Base-by-base conservation (phyloP, 345 rosid species). In the Bruguiera sexangula region DNA sequence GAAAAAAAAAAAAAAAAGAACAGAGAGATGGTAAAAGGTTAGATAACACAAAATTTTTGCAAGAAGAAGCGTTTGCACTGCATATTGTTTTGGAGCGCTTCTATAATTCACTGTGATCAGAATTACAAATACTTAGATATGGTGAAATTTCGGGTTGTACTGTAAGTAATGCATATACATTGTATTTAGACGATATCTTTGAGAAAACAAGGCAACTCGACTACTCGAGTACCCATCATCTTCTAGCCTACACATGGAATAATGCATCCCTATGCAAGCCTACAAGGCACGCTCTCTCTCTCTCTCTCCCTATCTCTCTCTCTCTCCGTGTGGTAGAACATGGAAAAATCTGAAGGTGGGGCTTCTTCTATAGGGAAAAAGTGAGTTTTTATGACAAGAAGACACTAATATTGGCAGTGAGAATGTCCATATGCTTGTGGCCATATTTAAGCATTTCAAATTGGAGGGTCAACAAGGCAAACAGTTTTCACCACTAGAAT, bases 401-500 rank as follows among this genome's bases (percentile, higher is more conserved):
- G 60, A 55, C 0, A 9, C 24, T 55, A 13, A 3, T 55, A 24
- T 1, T 55, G 60, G 60, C 30, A 3, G 60, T 15, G 18, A 22
- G 24, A 55, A 27, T 55, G 6, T 22, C 11, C 3, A 22, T 21
- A 22, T 9, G 29, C 13, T 55, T 55, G 30, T 55, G 60, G 60
- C 26, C 59, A 55, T 26, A 55, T 55, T n/a, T 22, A 55, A 8
- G 7, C 60, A 22, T 24, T 30, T 55, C 60, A 24, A 55, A 55
- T 9, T 43, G 18, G 74, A 30, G 1, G 30, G 30, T 55, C 60
- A 24, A 55, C 30, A 22, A 27, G 29, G 9, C 9, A 27, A 55
- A 55, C 60, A 55, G 30, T 55, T 55, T 55, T 55, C 60, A 55
- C 60, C 60, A 55, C 60, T 55, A 55, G 18, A 55, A 55, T 55